Evolutionary conservation across 371 early-diverging fungal species (phyloP).

Genomic region (Mucor sp.): DNA sequence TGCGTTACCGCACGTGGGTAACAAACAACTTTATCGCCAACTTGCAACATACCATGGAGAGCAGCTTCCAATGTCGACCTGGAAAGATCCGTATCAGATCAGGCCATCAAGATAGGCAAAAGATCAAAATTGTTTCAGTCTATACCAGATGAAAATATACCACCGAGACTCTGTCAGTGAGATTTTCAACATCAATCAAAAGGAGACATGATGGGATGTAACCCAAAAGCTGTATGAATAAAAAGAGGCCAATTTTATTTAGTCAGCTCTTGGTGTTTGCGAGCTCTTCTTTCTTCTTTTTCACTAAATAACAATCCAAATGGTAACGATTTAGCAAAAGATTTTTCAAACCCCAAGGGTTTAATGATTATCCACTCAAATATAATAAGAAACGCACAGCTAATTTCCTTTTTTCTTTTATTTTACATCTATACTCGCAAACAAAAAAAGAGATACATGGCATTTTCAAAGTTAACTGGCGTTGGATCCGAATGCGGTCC

Average conservation of each 20-base stretch:
- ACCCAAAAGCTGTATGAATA: neutral
- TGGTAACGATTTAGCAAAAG: neutral
- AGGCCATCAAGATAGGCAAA: neutral
- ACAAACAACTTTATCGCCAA: neutral
- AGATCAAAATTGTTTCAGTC: neutral
- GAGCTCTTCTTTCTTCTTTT: neutral
- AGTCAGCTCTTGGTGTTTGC: neutral
- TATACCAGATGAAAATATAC: neutral
- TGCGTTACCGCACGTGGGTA: neutral
- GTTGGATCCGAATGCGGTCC: constrained; percentile 77
- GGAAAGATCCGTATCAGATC: neutral
- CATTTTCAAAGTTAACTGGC: constrained; percentile 17
- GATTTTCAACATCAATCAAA: neutral
- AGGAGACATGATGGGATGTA: neutral
- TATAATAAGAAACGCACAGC: neutral
- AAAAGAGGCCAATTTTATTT: neutral
- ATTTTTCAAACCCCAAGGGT: constrained; percentile 2
- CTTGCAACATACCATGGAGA: neutral
- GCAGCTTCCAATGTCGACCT: neutral
- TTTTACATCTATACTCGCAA: neutral
- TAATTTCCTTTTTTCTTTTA: neutral
- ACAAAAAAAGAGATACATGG: constrained; percentile 9
- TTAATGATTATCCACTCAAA: neutral
- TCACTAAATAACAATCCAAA: neutral
- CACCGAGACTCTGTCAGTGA: neutral